Evolutionary conservation across 2,329 filamentous ascomycete species (phyloP).

Genomic region (Lasiodiplodia sp.): DNA sequence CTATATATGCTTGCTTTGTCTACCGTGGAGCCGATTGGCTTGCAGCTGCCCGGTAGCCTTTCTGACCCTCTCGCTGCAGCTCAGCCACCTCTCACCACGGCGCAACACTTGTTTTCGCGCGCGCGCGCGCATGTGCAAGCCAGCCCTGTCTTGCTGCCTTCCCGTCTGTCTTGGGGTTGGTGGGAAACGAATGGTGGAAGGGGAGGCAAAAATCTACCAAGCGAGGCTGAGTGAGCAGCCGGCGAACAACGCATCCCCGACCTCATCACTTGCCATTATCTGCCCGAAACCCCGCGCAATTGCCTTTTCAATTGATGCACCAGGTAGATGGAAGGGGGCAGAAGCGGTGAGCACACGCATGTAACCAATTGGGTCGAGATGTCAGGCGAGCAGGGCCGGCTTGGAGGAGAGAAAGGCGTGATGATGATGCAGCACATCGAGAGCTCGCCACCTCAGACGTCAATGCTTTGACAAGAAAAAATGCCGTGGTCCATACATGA

Average conservation of each 20-base stretch:
- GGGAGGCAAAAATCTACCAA: not conserved
- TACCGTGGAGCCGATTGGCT: not conserved
- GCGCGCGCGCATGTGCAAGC: not conserved
- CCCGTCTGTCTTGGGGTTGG: not conserved
- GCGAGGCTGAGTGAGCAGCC: constrained; percentile 4
- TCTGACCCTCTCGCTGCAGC: not conserved
- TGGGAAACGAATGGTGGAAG: not conserved
- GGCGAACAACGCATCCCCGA: not conserved
- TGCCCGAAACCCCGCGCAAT: not conserved
- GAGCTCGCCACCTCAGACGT: constrained; percentile 43
- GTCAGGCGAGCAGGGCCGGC: not conserved
- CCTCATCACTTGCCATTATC: not conserved
- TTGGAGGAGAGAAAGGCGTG: constrained; percentile 32
- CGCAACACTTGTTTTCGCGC: not conserved
- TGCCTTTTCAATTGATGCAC: not conserved
- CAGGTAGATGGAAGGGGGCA: not conserved
- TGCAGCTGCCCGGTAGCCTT: not conserved
- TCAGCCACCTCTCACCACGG: not conserved
- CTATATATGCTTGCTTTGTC: not conserved
- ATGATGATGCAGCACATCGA: constrained; percentile 39
- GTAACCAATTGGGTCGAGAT: not conserved
- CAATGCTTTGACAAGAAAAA: constrained; percentile 35
- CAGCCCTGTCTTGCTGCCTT: not conserved
- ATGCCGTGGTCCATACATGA: constrained; percentile 35
- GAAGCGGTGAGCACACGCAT: constrained; percentile 1